Percentiles rank a stretch among this genome's conserved stretches.
Evolutionary conservation across 2,329 filamentous ascomycete genomes (phyloP).

Genomic region (Aspergillus thermomutatus): DNA sequence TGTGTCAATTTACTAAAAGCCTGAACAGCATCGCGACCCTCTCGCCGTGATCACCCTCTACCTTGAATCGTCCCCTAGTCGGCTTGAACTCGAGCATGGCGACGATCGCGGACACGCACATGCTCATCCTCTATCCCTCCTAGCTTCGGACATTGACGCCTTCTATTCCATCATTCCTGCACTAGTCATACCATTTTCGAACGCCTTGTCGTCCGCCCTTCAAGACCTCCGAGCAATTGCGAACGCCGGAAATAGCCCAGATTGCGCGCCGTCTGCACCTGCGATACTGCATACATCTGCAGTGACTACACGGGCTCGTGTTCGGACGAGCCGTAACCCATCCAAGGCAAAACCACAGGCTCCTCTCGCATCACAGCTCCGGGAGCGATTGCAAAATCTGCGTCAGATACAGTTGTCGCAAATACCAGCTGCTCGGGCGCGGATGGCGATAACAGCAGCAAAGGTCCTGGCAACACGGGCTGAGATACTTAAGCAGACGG

Average conservation of each 20-base stretch:
- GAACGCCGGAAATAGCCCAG: constrained; percentile 13
- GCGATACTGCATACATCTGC: constrained; percentile 4
- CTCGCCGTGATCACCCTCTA: constrained; percentile 37
- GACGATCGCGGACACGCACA: constrained; percentile 18
- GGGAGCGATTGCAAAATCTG: constrained; percentile 24
- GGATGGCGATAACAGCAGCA: constrained; percentile 35
- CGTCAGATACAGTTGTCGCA: constrained; percentile 31
- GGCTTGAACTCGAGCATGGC: constrained; percentile 17
- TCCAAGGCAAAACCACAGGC: constrained; percentile 7
- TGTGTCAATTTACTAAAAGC: constrained; percentile 1
- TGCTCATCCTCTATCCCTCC: constrained; percentile 27
- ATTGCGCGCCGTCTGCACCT: constrained; percentile 4
- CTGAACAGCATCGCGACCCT: constrained; percentile 31
- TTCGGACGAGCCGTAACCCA: constrained; percentile 8
- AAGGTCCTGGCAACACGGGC: constrained; percentile 31
- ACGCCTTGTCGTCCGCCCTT: constrained; percentile 21
- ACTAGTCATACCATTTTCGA: constrained; percentile 24
- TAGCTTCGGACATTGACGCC: constrained; percentile 32
- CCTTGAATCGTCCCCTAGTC: constrained; percentile 27
- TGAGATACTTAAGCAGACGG: constrained; percentile 33
- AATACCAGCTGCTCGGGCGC: constrained; percentile 29
- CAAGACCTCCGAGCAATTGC: constrained; percentile 26
- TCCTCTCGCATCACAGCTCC: constrained; percentile 26
- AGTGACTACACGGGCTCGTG: constrained; percentile 12
- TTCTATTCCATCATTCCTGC: constrained; percentile 32